These are phyloP conservation scores for Mycosarcoma mackinlayi DNA, from an alignment of 1,284 basidiomycete species.

Conservation along the genomic window DNA sequence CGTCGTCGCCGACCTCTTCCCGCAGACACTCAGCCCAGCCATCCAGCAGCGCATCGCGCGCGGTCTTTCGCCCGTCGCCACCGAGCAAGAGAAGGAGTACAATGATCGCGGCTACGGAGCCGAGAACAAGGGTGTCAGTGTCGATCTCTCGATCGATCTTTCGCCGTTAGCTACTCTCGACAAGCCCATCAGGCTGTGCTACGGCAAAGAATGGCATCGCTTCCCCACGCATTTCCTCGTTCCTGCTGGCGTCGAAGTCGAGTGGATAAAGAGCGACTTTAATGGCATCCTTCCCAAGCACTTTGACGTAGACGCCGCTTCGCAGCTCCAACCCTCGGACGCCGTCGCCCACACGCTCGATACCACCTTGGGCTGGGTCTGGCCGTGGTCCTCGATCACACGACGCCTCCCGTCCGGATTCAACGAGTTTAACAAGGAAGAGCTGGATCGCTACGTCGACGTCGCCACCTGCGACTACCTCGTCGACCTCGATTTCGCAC, in stretches of 20 bases:
- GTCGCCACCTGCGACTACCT: constrained; percentile 60
- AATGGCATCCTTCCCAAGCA: constrained; percentile 87
- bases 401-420: constrained; percentile 76
- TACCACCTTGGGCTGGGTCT: constrained; percentile 70
- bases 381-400: constrained; percentile 72
- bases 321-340: constrained; percentile 8
- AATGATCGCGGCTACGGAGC: constrained; percentile 35
- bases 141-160: constrained; percentile 30
- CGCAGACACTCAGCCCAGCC: constrained; percentile 25
- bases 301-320: constrained; percentile 70
- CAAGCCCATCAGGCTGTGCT: constrained; percentile 74
- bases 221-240: constrained; percentile 92
- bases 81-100: constrained; percentile 41
- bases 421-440: constrained; percentile 89
- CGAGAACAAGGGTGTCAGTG: constrained; percentile 29
- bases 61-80: constrained; percentile 36
- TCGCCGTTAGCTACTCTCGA: constrained; percentile 18
- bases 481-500: constrained; percentile 57
- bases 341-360: constrained; percentile 25
- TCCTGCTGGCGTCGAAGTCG: constrained; percentile 81
- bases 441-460: constrained; percentile 80
- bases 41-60: constrained; percentile 32
- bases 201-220: constrained; percentile 94
- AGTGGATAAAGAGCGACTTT: constrained; percentile 90
- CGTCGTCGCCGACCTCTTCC: constrained; percentile 69